Conservation (phyloP, 257 asterid genomes). For the Solanum lycopersicoides region DNA sequence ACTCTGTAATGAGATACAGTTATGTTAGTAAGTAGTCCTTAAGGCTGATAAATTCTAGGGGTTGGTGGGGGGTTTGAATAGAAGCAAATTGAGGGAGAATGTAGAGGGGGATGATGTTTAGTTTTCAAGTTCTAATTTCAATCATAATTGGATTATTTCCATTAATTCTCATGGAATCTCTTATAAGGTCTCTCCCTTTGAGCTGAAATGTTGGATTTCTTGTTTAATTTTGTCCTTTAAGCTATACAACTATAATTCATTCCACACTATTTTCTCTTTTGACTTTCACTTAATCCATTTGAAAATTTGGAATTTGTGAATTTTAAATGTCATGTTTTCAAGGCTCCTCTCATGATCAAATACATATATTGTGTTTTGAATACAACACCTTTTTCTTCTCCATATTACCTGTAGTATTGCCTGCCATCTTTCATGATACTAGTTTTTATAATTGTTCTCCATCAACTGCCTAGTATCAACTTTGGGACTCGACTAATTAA, state of each 20-base stretch:
- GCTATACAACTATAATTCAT: not conserved
- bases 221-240: not conserved
- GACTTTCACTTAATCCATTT: not conserved
- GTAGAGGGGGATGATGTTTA: conserved; percentile 10
- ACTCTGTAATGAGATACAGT: not conserved
- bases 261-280: not conserved
- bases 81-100: not conserved
- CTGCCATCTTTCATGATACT: not conserved
- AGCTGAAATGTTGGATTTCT: not conserved
- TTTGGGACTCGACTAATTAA: not conserved
- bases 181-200: not conserved
- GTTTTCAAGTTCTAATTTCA: conserved; percentile 15
- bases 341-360: not conserved
- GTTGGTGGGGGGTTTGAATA: not conserved
- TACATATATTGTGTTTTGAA: not conserved
- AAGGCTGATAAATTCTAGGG: not conserved
- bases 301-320: not conserved
- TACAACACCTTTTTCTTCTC: not conserved
- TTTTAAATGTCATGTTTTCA: not conserved
- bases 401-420: conserved; percentile 13
- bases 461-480: not conserved
- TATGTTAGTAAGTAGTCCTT: not conserved
- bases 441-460: not conserved
- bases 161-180: not conserved
- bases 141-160: conserved; percentile 8